Percentiles rank a stretch among this genome's conserved stretches.
These are phyloP conservation scores for Dendrobium officinale DNA, from an alignment of 106 monocot species.

Conservation along the genomic window DNA sequence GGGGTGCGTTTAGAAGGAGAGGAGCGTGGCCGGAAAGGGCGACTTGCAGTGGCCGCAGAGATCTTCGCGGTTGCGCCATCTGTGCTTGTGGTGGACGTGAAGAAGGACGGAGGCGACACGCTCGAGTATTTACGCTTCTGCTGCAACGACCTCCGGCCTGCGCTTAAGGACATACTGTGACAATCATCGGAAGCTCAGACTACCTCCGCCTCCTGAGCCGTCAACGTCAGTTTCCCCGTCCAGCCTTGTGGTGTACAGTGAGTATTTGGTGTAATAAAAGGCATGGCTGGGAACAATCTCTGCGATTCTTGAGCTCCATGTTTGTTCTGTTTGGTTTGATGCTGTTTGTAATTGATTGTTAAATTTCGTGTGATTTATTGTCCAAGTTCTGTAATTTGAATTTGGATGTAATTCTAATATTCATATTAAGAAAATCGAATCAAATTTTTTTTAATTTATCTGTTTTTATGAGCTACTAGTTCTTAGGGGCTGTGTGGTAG, in stretches of 20 bases:
- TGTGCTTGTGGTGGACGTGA: constrained; percentile 57
- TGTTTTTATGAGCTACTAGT: too few relatives aligned
- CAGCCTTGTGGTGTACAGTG: neutral
- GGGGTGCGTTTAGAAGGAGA: constrained; percentile 49
- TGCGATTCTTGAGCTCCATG: neutral
- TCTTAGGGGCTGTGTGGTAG: too few relatives aligned
- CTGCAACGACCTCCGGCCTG: constrained; percentile 58
- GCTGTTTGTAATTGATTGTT: neutral
- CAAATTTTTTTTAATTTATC: too few relatives aligned
- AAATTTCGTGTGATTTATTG: neutral
- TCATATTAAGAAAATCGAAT: too few relatives aligned
- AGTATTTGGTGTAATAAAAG: constrained; percentile 1
- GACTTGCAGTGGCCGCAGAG: constrained; percentile 49
- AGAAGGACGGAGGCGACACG: constrained; percentile 41
- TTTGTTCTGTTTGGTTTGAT: neutral
- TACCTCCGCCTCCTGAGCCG: neutral
- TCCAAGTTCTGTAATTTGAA: neutral
- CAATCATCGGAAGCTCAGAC: constrained; percentile 18
- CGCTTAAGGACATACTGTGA: constrained; percentile 60
- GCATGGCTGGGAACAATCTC: neutral
- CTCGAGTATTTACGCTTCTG: constrained; percentile 54
- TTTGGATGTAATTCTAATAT: neutral
- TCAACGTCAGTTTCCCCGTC: neutral
- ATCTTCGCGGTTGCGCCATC: constrained; percentile 54
- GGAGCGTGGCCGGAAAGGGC: constrained; percentile 34